Conservation (phyloP, 306 rosid species). For the Cyclanthera cordifolia region DNA sequence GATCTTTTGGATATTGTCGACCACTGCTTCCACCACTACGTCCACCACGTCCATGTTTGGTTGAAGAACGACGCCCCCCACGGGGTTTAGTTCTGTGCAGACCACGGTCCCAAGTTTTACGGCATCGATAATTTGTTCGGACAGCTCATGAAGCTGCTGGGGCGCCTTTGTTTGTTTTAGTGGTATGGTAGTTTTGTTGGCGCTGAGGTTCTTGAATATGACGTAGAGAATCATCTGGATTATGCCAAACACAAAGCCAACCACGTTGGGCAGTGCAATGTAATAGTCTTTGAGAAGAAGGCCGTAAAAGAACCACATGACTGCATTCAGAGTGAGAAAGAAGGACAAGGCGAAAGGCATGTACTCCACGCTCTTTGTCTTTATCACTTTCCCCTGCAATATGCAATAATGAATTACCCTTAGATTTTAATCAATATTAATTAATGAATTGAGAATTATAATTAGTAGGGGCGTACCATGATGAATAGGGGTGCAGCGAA, state of each 20-base stretch:
- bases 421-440: too few species aligned
- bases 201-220: constrained; percentile 49
- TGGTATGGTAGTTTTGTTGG: neutral
- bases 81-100: constrained; percentile 28
- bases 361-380: constrained; percentile 72
- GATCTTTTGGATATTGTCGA: neutral
- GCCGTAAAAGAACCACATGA: constrained; percentile 93
- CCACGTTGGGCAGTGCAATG: constrained; percentile 80
- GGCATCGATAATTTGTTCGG: constrained; percentile 35
- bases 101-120: constrained; percentile 32
- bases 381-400: constrained; percentile 61
- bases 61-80: constrained; percentile 13
- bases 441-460: too few species aligned
- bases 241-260: constrained; percentile 78
- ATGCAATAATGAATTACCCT: too few species aligned
- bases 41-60: constrained; percentile 6
- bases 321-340: constrained; percentile 72
- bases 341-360: constrained; percentile 85
- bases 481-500: constrained; percentile 88
- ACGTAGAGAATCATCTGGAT: constrained; percentile 64
- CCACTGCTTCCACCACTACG: constrained; percentile 6
- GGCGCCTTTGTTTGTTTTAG: neutral
- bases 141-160: constrained; percentile 43
- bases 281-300: constrained; percentile 62
- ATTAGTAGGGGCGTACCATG: too few species aligned